Conservation (phyloP, 2,329 filamentous ascomycete species). For the Trichoderma atroviride region DNA sequence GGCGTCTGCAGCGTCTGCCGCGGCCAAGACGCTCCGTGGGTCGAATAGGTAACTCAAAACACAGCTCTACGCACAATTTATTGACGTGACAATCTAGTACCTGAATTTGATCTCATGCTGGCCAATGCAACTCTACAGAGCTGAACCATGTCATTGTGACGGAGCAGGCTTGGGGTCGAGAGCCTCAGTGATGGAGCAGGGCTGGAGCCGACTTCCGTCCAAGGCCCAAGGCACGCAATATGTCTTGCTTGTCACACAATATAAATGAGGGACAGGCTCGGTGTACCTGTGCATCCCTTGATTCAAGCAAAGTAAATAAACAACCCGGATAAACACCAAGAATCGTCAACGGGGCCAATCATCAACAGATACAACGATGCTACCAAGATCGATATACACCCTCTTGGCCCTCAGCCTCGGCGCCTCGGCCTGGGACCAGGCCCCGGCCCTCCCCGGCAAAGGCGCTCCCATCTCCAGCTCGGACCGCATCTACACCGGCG, state of each 20-base stretch:
- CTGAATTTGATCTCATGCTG: neutral
- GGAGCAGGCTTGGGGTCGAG: neutral
- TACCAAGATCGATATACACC: neutral
- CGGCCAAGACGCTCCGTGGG: neutral
- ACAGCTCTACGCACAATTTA: neutral
- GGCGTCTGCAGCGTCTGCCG: neutral
- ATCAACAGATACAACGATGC: neutral
- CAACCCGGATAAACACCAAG: neutral
- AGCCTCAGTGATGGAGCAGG: neutral
- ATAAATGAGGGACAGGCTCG: neutral
- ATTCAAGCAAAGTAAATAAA: neutral
- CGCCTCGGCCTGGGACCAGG: constrained; percentile 10
- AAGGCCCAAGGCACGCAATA: neutral
- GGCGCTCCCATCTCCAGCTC: constrained; percentile 19
- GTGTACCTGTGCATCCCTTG: neutral
- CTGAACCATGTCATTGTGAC: neutral
- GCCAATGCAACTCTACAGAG: neutral
- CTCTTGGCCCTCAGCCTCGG: neutral
- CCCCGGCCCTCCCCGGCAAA: constrained; percentile 16
- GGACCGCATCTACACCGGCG: constrained; percentile 26
- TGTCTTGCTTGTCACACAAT: neutral
- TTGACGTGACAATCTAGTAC: neutral
- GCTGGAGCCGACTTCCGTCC: neutral
- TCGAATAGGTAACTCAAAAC: neutral
- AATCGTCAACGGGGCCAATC: neutral